Evolutionary conservation across 768 basidiomycete genomes (phyloP), one percentile per base, ranked within the genome.

Genomic region (Leucosporidium yakuticum): DNA sequence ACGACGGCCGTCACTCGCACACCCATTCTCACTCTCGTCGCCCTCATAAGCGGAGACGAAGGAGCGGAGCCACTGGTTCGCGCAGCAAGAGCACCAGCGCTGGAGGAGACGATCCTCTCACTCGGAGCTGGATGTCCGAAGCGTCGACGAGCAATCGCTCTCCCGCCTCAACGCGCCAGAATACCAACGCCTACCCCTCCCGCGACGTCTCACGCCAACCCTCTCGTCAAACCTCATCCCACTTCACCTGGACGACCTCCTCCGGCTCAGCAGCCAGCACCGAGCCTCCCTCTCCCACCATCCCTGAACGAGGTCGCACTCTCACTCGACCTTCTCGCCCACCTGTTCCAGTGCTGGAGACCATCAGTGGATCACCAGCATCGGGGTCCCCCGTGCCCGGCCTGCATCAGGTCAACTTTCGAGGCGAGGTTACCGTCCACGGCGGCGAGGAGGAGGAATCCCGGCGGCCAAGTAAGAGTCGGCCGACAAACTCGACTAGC

Each of bases 361-460:
- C 71, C 0, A 72, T 72, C 51, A 29, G 50, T 49, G 71, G 71
- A 27, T 69, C 67, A 20, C 71, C 71, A 8, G 36, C 65, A 1
- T 48, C 57, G 2, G 36, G 25, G n/a, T 60, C 59, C 1, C 59
- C 59, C 7, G 59, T 44, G 39, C 39, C 39, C 39, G 25, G 14
- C 44, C 32, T 31, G 32, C 39, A 44, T 9, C 23, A 23, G 59
- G 59, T n/a, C 25, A 44, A 17, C 29, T n/a, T 23, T 49, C 51
- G 51, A 19, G 51, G 47, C 17, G 27, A 19, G 21, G 21, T 4
- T 19, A 56, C 21, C 36, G 15, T 44, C 11, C 27, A 29, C 19
- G 25, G 23, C 6, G 59, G 14, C 3, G 59, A n/a, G 44, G n/a
- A 29, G 25, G 14, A 29, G 36, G 57, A n/a, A 6, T 17, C 15